Evolutionary conservation across 75 land plant species (phyloP), one percentile per base, ranked within the genome.

Genomic region (Sequoia sempervirens): DNA sequence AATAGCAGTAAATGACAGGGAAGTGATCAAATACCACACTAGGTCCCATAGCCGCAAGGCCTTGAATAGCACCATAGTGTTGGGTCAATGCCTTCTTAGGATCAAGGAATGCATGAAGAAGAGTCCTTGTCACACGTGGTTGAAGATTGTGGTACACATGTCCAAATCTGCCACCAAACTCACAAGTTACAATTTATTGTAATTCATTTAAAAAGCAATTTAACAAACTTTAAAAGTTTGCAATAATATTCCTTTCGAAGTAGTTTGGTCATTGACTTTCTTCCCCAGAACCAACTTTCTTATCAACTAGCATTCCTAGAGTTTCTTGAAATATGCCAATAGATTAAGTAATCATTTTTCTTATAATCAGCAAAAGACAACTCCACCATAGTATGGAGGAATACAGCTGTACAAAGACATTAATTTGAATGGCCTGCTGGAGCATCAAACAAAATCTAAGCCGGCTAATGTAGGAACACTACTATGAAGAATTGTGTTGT

Each of bases 41-140:
- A 11, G 92, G 87, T 54, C 99, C 99, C 15, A 96, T 85, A 36
- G 96, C 93, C 61, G 98, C 92, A 41, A 97, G 84, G 18, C 99
- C 99, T 86, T 95, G 94, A 80, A 97, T 84, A 64, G 99, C 99
- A 87, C 99, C 99, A 91, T 94, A 97, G 70, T 97, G 99, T 76
- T 96, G 96, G 38, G 99, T 91, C 92, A 93, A 20, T 56, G 98
- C 87, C 84, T 90, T 88, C 82, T 85, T 93, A 32, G 99, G 98
- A 84, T 97, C 99, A 86, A 97, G 82, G 76, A 96, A 94, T 50
- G 99, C 92, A 88, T 94, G 88, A 74, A 97, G 82, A 41, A 97
- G 89, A 43, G 99, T 97, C 79, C 82, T 95, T 47, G 96, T 96
- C 28, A 97, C 87, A 54, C 98, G 92, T 34, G 92, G 83, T 84